A percentile compares a stretch with the other conserved stretches of the same genome.
Conservation (phyloP, 805 yeast species). For the Yarrowia hollandica region DNA sequence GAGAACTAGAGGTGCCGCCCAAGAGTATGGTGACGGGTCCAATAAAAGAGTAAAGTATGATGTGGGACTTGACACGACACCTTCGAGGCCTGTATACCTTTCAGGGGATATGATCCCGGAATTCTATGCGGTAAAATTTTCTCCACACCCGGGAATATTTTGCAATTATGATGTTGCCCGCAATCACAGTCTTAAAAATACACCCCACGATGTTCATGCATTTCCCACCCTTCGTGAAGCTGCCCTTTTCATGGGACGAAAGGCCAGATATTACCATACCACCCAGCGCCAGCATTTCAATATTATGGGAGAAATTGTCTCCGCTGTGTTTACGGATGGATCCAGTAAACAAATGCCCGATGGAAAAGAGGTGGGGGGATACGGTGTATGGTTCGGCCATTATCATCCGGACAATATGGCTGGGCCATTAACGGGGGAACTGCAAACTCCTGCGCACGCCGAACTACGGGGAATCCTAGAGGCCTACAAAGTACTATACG, state of each 20-base stretch:
- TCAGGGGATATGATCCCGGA: not conserved
- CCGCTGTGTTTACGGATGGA: not conserved
- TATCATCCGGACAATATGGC: slow-evolving; percentile 3
- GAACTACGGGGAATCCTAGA: not conserved
- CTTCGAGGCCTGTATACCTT: too few species aligned
- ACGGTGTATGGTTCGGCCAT: slow-evolving; percentile 9
- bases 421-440: not conserved
- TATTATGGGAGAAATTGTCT: not conserved
- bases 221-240: not conserved
- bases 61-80: not conserved
- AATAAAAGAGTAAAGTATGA: too few species aligned
- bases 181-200: not conserved
- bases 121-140: not conserved
- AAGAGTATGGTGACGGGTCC: too few species aligned
- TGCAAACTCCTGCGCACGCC: not conserved
- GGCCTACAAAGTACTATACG: not conserved
- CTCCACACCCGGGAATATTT: not conserved
- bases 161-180: not conserved
- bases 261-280: not conserved
- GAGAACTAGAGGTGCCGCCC: too few species aligned
- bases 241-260: not conserved
- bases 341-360: not conserved
- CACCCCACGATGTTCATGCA: not conserved
- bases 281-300: not conserved
- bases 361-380: not conserved